Percentiles rank a stretch among this genome's conserved stretches.
These are phyloP conservation scores for Pseudonectria foliicola DNA, from an alignment of 2,329 filamentous ascomycete species.

Conservation along the genomic window DNA sequence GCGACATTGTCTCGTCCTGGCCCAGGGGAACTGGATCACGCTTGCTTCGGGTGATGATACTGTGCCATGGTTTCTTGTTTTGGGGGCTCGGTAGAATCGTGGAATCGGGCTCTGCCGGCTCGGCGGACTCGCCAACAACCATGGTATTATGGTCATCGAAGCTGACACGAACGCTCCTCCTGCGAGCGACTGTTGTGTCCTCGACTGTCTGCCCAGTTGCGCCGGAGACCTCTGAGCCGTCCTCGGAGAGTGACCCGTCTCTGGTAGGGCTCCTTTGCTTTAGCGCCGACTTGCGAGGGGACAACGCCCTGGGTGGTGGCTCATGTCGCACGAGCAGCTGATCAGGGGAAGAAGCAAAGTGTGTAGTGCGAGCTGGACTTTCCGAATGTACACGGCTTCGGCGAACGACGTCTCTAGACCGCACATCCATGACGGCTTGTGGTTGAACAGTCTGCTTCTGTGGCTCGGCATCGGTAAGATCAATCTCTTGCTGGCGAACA, in stretches of 20 bases:
- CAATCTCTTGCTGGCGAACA: conserved; percentile 1
- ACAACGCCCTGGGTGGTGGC: conserved; percentile 63
- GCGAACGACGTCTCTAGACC: conserved; percentile 12
- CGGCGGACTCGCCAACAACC: conserved; percentile 42
- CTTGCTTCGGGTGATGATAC: conserved; percentile 37
- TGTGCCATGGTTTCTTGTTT: conserved; percentile 44
- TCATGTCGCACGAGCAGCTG: conserved; percentile 55
- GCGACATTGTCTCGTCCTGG: conserved; percentile 66
- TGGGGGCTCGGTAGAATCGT: conserved; percentile 29
- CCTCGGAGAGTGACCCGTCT: conserved; percentile 43
- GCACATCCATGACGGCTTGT: conserved; percentile 2
- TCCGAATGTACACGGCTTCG: conserved; percentile 37
- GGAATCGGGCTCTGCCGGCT: conserved; percentile 31
- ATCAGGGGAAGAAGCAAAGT: conserved; percentile 54
- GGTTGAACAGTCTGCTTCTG: not conserved
- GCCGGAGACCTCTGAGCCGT: conserved; percentile 38
- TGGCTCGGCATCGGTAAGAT: conserved; percentile 2
- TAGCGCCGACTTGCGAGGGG: conserved; percentile 69
- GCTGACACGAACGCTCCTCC: conserved; percentile 66
- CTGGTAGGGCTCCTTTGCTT: conserved; percentile 54
- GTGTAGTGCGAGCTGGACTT: conserved; percentile 62
- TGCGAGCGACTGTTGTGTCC: conserved; percentile 38
- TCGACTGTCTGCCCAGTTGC: conserved; percentile 24
- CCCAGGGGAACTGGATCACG: conserved; percentile 41
- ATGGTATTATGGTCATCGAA: conserved; percentile 63